Evolutionary conservation across 2,329 filamentous ascomycete genomes (phyloP).

Genomic region (Diaporthe sp.): DNA sequence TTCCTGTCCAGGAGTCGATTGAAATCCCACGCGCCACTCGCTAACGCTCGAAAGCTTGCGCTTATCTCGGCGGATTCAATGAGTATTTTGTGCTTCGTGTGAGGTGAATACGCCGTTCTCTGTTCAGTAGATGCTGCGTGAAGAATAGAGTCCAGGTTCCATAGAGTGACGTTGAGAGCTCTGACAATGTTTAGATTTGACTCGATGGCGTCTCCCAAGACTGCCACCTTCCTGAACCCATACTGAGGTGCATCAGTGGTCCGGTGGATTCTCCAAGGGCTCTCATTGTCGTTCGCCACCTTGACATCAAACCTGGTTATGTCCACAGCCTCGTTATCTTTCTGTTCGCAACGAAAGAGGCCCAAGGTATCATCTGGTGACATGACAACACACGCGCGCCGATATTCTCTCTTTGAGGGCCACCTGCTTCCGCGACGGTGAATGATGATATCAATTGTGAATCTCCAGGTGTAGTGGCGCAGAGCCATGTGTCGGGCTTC

Average conservation of each 20-base stretch:
- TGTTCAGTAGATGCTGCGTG: not conserved
- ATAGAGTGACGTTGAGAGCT: not conserved
- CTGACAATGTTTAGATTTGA: not conserved
- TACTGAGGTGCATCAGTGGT: not conserved
- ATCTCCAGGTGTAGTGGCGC: not conserved
- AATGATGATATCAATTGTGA: not conserved
- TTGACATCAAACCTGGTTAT: not conserved
- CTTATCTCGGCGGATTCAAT: too few relatives aligned
- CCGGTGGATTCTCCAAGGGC: not conserved
- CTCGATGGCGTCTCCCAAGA: not conserved
- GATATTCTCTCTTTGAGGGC: not conserved
- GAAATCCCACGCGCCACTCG: too few relatives aligned
- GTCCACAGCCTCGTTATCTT: too few relatives aligned
- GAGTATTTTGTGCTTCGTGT: not conserved
- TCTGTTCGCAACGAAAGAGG: not conserved
- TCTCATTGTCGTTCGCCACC: not conserved
- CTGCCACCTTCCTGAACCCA: not conserved
- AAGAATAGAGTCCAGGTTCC: not conserved
- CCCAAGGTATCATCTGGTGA: conserved; percentile 11
- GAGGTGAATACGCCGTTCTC: not conserved
- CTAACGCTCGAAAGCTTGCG: too few relatives aligned
- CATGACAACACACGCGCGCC: not conserved
- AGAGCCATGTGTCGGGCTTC: not conserved
- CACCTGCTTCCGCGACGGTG: too few relatives aligned
- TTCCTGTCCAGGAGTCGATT: not conserved